A percentile compares a stretch with the other conserved stretches of the same genome.
These are phyloP conservation scores for Pseudofabraea citricarpa DNA, from an alignment of 2,329 filamentous ascomycete genomes.

Conservation along the genomic window DNA sequence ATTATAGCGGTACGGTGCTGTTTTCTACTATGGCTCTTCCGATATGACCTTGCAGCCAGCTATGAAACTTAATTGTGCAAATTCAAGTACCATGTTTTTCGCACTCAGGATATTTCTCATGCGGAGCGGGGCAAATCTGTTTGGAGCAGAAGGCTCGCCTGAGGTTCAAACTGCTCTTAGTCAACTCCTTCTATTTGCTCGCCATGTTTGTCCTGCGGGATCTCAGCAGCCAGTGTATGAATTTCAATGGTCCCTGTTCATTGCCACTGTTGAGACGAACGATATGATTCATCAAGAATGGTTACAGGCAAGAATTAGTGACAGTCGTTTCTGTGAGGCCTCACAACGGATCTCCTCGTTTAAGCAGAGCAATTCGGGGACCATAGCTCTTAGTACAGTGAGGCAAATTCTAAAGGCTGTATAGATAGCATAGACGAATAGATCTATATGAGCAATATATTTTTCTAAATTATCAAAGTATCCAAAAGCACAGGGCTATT, in stretches of 20 bases:
- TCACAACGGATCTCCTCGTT: too few relatives aligned
- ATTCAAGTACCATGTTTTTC: conserved; percentile 7
- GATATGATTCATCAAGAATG: conserved; percentile 14
- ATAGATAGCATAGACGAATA: too few relatives aligned
- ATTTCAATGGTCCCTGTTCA: conserved; percentile 14
- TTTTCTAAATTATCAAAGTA: too few relatives aligned
- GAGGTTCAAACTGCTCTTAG: not conserved
- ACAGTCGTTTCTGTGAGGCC: conserved; percentile 1
- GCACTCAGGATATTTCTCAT: conserved; percentile 6
- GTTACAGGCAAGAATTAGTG: conserved; percentile 3
- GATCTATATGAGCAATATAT: too few relatives aligned
- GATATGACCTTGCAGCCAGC: conserved; percentile 9
- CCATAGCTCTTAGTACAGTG: too few relatives aligned
- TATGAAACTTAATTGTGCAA: conserved; percentile 11
- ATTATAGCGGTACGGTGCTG: not conserved
- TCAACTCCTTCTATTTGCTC: conserved; percentile 4
- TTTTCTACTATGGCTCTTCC: conserved; percentile 10
- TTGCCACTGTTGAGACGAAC: conserved; percentile 11
- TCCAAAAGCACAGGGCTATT: too few relatives aligned
- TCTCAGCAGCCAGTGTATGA: conserved; percentile 8
- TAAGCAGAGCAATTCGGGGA: too few relatives aligned
- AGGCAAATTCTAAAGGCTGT: too few relatives aligned
- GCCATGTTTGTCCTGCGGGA: conserved; percentile 3
- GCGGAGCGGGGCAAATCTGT: not conserved
- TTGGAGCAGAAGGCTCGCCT: not conserved